Evolutionary conservation across 805 yeast genomes (phyloP).

Genomic region (Myxozyma geophila): DNA sequence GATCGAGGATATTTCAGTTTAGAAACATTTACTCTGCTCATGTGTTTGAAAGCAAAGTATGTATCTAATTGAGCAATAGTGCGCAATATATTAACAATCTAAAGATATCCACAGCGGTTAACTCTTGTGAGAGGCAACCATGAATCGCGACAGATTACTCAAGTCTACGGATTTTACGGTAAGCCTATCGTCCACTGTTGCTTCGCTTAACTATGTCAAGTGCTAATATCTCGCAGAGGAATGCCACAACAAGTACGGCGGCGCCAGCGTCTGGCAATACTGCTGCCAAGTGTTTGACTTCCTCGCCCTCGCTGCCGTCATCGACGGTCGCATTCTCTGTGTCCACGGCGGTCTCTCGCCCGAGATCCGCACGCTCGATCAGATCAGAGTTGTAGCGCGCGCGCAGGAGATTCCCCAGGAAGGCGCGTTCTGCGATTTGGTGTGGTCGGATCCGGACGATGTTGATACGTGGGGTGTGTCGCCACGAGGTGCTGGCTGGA

Average conservation of each 20-base stretch:
- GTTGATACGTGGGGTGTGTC: constrained; percentile 98
- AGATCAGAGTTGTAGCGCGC: constrained; percentile 87
- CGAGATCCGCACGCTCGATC: constrained; percentile 96
- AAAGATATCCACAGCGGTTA: constrained; percentile 70
- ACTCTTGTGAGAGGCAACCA: constrained; percentile 97
- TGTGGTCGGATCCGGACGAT: constrained; percentile 98
- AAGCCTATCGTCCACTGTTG: constrained; percentile 90
- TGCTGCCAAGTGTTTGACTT: constrained; percentile 97
- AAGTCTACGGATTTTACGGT: constrained; percentile 97
- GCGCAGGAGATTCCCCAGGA: constrained; percentile 99
- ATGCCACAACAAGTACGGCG: constrained; percentile 86
- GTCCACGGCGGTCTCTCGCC: constrained; percentile 98
- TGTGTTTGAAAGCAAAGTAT: constrained; percentile 84
- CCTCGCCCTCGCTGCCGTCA: constrained; percentile 89
- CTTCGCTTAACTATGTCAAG: constrained; percentile 47
- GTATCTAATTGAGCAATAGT: constrained; percentile 22
- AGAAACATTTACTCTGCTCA: constrained; percentile 89
- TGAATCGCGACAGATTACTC: constrained; percentile 97
- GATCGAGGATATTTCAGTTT: constrained; percentile 96
- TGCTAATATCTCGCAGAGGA: constrained; percentile 81
- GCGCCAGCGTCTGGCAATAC: constrained; percentile 90
- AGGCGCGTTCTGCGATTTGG: constrained; percentile 96
- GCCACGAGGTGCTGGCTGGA: constrained; percentile 99
- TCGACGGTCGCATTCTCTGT: constrained; percentile 91
- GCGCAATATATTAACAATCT: neutral